These are phyloP conservation scores for Raffaelea albimanens DNA, from an alignment of 2,329 filamentous ascomycete species.

Conservation along the genomic window DNA sequence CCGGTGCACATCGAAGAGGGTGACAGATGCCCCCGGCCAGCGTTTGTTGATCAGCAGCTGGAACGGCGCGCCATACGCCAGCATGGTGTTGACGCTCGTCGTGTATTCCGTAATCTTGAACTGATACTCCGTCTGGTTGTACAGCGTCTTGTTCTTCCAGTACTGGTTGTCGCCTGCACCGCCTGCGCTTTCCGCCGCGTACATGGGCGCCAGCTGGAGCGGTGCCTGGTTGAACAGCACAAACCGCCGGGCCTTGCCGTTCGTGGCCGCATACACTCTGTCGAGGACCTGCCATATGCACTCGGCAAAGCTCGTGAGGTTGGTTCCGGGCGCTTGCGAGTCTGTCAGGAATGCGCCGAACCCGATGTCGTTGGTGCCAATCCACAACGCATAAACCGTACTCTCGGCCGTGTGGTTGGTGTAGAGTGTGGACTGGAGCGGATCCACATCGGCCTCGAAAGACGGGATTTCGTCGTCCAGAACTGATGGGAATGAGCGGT, in stretches of 20 bases:
- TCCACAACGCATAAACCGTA: constrained; percentile 69
- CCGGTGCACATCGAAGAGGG: constrained; percentile 57
- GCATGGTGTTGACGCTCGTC: constrained; percentile 37
- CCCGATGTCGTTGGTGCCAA: constrained; percentile 73
- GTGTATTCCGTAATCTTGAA: constrained; percentile 41
- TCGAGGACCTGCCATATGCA: constrained; percentile 56
- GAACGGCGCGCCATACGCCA: constrained; percentile 39
- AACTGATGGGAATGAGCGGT: constrained; percentile 51
- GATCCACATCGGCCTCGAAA: constrained; percentile 41
- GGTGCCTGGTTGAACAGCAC: constrained; percentile 63
- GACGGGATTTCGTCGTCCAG: constrained; percentile 51
- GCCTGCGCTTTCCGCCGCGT: constrained; percentile 38
- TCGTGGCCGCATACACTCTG: constrained; percentile 47
- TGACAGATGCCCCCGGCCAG: constrained; percentile 51
- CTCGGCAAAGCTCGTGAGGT: constrained; percentile 54
- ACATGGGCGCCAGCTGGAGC: constrained; percentile 58
- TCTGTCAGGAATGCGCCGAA: constrained; percentile 56
- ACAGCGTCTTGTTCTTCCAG: constrained; percentile 34
- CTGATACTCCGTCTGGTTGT: constrained; percentile 37
- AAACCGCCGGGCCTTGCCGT: constrained; percentile 61
- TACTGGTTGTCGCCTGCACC: constrained; percentile 32
- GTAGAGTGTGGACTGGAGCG: constrained; percentile 30
- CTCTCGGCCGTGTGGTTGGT: constrained; percentile 38
- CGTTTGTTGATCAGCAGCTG: constrained; percentile 31
- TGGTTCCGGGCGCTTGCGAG: constrained; percentile 47